phyloP scores from a whole-genome alignment of 176 grass and related monocot species.

The Saccharum spontaneum region DNA sequence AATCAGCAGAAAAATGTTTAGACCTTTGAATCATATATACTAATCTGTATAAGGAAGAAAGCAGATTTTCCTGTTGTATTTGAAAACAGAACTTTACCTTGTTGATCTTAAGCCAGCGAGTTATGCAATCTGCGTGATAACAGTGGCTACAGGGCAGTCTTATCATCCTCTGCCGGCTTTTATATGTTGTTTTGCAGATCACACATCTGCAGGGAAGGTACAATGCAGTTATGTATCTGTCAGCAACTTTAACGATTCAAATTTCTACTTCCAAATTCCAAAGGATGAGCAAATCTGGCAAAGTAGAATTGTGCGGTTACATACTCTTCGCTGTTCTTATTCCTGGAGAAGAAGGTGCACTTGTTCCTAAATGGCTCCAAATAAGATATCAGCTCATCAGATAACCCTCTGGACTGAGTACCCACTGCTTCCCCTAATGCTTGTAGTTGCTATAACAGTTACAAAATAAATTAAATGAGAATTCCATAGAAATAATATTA shows the following conservation, averaged over 20 bases:
- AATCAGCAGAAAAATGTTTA: neutral
- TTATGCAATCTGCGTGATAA: constrained; percentile 74
- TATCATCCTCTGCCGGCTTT: constrained; percentile 60
- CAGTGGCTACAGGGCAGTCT: constrained; percentile 67
- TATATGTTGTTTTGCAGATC: constrained; percentile 63
- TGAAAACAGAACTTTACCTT: constrained; percentile 47
- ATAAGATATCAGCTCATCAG: constrained; percentile 78
- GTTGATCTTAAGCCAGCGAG: constrained; percentile 78
- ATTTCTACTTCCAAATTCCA: neutral
- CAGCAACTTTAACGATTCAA: constrained; percentile 1
- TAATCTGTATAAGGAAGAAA: constrained; percentile 4
- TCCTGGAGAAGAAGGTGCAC: constrained; percentile 61
- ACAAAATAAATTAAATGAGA: constrained; percentile 14
- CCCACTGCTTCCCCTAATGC: constrained; percentile 70
- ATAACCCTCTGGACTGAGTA: constrained; percentile 70
- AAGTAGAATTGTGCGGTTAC: constrained; percentile 30
- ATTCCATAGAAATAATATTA: neutral
- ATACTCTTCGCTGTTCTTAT: constrained; percentile 58
- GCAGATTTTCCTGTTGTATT: neutral
- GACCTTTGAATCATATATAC: neutral
- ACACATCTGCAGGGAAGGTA: constrained; percentile 57
- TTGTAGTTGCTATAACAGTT: constrained; percentile 70
- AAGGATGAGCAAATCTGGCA: neutral
- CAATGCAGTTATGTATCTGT: neutral
- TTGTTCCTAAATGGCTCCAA: constrained; percentile 54